phyloP scores from a whole-genome alignment of 1,284 basidiomycete species.

The Ganoderma sp. region DNA sequence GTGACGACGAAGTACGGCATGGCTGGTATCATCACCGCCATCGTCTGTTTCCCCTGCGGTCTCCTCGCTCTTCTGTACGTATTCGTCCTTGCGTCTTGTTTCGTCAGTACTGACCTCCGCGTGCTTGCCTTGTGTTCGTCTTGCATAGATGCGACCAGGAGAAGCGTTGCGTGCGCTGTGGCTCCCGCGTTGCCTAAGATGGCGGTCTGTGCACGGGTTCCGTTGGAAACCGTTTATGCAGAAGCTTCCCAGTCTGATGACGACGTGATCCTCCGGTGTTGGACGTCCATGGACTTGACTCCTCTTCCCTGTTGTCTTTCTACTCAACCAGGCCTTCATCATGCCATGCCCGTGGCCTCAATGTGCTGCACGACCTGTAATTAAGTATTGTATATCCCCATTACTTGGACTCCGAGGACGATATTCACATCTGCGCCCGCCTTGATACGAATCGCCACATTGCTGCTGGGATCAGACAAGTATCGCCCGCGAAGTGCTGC shows the following conservation, averaged over 20 bases:
- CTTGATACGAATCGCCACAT: neutral
- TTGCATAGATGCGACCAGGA: constrained; percentile 24
- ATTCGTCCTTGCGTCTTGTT: neutral
- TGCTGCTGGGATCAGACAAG: neutral
- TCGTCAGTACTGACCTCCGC: neutral
- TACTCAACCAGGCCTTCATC: neutral
- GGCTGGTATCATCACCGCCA: constrained; percentile 36
- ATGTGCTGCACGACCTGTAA: neutral
- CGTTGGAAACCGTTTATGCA: neutral
- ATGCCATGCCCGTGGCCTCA: neutral
- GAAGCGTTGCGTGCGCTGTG: constrained; percentile 33
- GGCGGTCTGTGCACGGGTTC: neutral
- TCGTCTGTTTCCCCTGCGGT: constrained; percentile 38
- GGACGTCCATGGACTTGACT: neutral
- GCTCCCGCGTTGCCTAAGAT: constrained; percentile 13
- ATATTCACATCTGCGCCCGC: neutral
- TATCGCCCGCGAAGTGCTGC: neutral
- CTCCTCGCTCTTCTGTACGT: constrained; percentile 39
- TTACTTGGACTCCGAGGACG: neutral
- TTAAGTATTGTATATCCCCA: neutral
- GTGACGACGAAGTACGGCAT: constrained; percentile 35
- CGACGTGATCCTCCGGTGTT: neutral
- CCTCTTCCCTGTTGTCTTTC: neutral
- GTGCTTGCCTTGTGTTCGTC: neutral
- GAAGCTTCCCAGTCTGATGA: neutral